phyloP scores from a whole-genome alignment of 345 rosid genomes.

The Pseudoturritis turrita region DNA sequence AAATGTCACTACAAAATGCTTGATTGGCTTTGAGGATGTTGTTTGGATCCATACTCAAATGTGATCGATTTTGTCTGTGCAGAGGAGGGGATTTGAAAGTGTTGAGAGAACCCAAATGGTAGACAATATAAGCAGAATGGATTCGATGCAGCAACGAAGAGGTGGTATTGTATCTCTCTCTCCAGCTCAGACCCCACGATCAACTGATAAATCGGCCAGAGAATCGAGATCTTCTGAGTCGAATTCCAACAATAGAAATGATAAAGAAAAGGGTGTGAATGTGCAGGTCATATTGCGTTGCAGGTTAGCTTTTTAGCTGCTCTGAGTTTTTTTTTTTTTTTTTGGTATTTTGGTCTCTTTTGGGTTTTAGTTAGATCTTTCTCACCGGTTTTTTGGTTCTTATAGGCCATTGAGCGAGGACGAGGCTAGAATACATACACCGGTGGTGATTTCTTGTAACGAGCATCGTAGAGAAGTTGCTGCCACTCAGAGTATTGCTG shows the following conservation, averaged over 20 bases:
- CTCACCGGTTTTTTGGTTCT: not conserved
- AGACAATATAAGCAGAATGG: conserved; percentile 40
- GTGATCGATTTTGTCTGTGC: conserved; percentile 16
- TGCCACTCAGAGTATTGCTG: conserved; percentile 84
- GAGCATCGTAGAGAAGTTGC: conserved; percentile 87
- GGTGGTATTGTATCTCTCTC: conserved; percentile 70
- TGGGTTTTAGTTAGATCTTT: not conserved
- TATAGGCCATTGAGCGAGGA: conserved; percentile 90
- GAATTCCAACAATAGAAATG: conserved; percentile 53
- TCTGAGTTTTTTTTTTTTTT: not conserved
- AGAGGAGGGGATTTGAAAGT: not conserved
- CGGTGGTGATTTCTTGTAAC: conserved; percentile 82
- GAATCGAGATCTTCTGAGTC: conserved; percentile 88
- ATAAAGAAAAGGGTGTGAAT: conserved; percentile 94
- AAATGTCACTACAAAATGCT: not conserved
- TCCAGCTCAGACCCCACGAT: conserved; percentile 90
- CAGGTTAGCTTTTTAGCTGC: conserved; percentile 47
- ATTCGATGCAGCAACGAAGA: conserved; percentile 59
- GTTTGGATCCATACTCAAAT: not conserved
- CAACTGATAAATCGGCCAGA: conserved; percentile 72
- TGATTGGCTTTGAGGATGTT: conserved; percentile 2
- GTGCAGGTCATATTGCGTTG: conserved; percentile 97
- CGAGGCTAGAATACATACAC: conserved; percentile 65
- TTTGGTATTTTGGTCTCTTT: not conserved
- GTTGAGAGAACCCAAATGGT: not conserved